Base-by-base conservation (phyloP, 179 eudicot species). In the Spergularia azorica region DNA sequence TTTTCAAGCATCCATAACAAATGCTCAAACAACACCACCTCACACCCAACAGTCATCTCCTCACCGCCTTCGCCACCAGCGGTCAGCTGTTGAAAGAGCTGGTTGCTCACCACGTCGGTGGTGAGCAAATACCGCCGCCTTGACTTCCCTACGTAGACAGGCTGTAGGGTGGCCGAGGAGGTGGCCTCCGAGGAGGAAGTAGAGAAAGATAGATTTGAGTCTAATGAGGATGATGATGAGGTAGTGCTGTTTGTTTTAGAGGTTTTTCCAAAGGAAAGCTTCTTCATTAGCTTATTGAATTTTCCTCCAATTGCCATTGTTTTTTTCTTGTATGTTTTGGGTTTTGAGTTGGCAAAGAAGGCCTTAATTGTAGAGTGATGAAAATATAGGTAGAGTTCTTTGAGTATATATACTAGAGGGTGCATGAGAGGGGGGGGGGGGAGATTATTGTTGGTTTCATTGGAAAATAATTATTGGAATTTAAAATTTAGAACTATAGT, bases 1-100 rank as follows among this genome's bases (percentile, higher is more conserved):
- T 89, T 89, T 16, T 91, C 87, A 10, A 91, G 87, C 96, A 91
- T 91, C 96, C 96, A 91, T 1, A 91, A 80, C 84, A 91, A 71
- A 65, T 91, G 96, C 71, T 91, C 96, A 78, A 91, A 89, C 75
- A 89, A 61, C 39, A 89, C 90, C 65, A 88, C 90, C 71, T 88
- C 91, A 58, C 91, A 89, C 7, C 83, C 86, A 15, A 89, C 88
- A 65, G 78, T 76, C 69, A 83, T 73, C 38, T 77, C 86, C 11
- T 75, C 83, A 9, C 77, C 86, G 57, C 82, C 66, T 14, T 83
- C 78, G 51, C 83, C 78, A 4, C 86, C 92, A 20, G 61, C 41
- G 32, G 80, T 81, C 7, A 90, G 86, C 32, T 89, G 91, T 15
- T 79, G 89, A 72, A 90, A 80, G 50, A 90, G 71, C 3, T 91